A percentile compares a stretch with the other conserved stretches of the same genome.
Conservation (phyloP, 75 land plant species). For the Sequoiadendron giganteum region DNA sequence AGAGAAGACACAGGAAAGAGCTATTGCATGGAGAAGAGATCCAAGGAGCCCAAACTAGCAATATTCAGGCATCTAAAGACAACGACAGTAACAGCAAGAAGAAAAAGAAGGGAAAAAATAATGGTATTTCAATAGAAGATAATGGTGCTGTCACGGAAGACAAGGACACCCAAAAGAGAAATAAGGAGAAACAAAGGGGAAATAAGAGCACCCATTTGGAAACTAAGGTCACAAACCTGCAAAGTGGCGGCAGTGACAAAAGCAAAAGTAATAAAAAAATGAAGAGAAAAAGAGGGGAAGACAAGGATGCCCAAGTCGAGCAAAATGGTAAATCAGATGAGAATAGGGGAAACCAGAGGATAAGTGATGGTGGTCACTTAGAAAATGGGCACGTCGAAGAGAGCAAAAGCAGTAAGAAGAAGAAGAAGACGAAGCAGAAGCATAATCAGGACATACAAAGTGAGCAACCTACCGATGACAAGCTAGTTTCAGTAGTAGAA, state of each 20-base stretch:
- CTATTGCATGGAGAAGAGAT: neutral
- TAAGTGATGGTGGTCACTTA: neutral
- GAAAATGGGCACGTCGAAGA: conserved; percentile 19
- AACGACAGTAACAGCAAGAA: neutral
- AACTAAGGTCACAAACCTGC: neutral
- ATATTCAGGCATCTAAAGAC: neutral
- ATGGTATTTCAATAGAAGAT: neutral
- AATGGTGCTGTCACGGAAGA: neutral
- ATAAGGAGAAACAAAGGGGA: neutral
- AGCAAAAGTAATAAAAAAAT: conserved; percentile 17
- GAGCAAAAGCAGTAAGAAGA: neutral
- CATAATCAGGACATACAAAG: conserved; percentile 23
- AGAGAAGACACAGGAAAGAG: neutral
- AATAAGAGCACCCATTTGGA: neutral
- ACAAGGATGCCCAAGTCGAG: conserved; percentile 12
- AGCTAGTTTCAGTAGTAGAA: conserved; percentile 7
- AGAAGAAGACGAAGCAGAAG: conserved; percentile 19
- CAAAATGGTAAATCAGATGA: conserved; percentile 2
- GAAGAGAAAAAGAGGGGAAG: conserved; percentile 17
- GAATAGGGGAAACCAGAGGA: conserved; percentile 32
- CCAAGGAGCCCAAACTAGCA: neutral
- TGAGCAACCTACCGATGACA: neutral
- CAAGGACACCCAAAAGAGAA: neutral
- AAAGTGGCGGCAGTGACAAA: neutral
- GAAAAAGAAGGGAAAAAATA: conserved; percentile 17